Conservation (phyloP, 768 basidiomycete genomes). For the Vararia minispora region DNA sequence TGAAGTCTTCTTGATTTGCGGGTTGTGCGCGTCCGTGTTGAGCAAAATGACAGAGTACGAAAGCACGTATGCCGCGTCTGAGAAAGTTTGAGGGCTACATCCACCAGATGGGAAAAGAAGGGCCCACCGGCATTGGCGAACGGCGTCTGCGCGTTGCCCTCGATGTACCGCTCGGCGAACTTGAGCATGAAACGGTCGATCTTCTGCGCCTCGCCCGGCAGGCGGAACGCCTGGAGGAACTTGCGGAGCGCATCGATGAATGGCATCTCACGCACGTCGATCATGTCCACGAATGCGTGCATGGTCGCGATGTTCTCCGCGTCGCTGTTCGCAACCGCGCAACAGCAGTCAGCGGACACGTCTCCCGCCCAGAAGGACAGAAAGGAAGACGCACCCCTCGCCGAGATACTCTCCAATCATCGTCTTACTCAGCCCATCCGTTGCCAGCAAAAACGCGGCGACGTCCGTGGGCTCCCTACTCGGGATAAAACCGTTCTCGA, state of each 20-base stretch:
- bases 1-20: conserved; percentile 84
- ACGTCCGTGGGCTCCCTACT: conserved; percentile 64
- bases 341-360: neutral
- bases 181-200: conserved; percentile 99
- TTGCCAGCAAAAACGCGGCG: conserved; percentile 73
- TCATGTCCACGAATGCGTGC: conserved; percentile 93
- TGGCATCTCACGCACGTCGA: conserved; percentile 71
- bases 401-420: conserved; percentile 98
- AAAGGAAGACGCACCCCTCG: conserved; percentile 63
- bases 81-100: neutral
- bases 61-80: conserved; percentile 89
- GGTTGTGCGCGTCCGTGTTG: conserved; percentile 96
- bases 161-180: conserved; percentile 94
- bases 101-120: too few species aligned
- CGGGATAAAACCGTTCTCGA: conserved; percentile 81
- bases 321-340: conserved; percentile 40
- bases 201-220: conserved; percentile 96
- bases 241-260: conserved; percentile 87
- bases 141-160: conserved; percentile 68
- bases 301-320: conserved; percentile 85
- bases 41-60: conserved; percentile 94
- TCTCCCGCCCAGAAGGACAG: too few species aligned
- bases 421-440: conserved; percentile 88
- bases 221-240: conserved; percentile 91
- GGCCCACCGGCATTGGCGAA: conserved; percentile 89